These are phyloP conservation scores for peach (Prunus persica) DNA, from an alignment of 306 rosid genomes.

Conservation along the genomic window DNA sequence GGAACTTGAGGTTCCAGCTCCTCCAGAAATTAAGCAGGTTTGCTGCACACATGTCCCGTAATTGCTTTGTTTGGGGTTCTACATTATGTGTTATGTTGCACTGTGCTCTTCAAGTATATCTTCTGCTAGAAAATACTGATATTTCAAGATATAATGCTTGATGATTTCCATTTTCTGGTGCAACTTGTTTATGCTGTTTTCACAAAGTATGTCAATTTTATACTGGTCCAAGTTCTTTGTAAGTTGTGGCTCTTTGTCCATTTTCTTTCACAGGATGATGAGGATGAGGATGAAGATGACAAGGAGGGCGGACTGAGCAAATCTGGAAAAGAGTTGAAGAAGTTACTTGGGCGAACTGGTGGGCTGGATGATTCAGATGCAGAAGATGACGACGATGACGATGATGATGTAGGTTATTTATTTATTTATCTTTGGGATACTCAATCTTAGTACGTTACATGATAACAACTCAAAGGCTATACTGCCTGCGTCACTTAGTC, in stretches of 20 bases:
- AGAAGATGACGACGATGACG: constrained; percentile 76
- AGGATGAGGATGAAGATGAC: constrained; percentile 77
- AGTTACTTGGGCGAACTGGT: constrained; percentile 68
- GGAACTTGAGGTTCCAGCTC: constrained; percentile 95
- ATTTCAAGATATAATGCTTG: not conserved
- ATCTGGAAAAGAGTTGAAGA: constrained; percentile 95
- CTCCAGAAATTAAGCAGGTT: constrained; percentile 98
- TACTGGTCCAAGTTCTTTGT: not conserved
- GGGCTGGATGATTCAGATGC: constrained; percentile 82
- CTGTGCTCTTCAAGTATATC: not conserved
- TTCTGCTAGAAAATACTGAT: not conserved
- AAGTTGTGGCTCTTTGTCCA: not conserved
- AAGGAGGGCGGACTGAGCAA: constrained; percentile 87
- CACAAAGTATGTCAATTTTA: not conserved
- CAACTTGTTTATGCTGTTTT: not conserved
- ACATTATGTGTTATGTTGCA: not conserved
- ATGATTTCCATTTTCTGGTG: not conserved
- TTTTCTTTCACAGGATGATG: constrained; percentile 57
- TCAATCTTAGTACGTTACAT: not conserved
- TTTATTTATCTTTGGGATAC: not conserved
- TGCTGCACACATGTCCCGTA: not conserved
- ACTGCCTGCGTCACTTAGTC: not conserved
- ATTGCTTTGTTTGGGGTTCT: not conserved
- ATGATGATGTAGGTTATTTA: constrained; percentile 42
- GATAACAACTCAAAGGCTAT: not conserved